phyloP scores from a whole-genome alignment of 1,284 basidiomycete genomes.

The Irpex sp. region DNA sequence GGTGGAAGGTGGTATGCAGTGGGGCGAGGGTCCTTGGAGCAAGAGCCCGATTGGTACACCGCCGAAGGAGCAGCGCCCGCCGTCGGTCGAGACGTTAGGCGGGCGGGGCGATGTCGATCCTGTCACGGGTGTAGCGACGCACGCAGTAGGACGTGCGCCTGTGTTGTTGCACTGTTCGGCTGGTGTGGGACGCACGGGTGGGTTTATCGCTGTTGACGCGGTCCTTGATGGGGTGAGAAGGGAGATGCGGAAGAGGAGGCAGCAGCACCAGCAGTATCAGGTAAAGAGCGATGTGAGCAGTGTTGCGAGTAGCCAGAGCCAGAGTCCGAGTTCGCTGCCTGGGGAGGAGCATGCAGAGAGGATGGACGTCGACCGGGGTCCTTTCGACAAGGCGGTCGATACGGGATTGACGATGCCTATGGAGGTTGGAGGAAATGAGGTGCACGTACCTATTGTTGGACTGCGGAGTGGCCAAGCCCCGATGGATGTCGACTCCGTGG shows the following conservation, averaged over 20 bases:
- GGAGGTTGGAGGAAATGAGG: constrained; percentile 34
- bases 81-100: constrained; percentile 8
- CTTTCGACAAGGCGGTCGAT: background rate
- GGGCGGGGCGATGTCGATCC: constrained; percentile 35
- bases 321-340: constrained; percentile 2
- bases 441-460: constrained; percentile 27
- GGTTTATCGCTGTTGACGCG: constrained; percentile 87
- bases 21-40: constrained; percentile 31
- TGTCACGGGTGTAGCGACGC: constrained; percentile 46
- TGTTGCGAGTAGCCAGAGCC: constrained; percentile 11
- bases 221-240: constrained; percentile 74
- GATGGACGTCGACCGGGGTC: constrained; percentile 29
- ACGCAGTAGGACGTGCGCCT: constrained; percentile 45
- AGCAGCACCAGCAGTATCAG: background rate
- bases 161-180: constrained; percentile 83
- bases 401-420: constrained; percentile 18
- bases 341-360: constrained; percentile 14
- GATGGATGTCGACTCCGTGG: constrained; percentile 24
- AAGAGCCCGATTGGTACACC: constrained; percentile 3
- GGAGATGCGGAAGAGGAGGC: constrained; percentile 45
- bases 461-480: constrained; percentile 13
- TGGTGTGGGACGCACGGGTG: constrained; percentile 89
- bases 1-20: constrained; percentile 33
- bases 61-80: constrained; percentile 7
- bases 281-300: constrained; percentile 19